Conservation (phyloP, 2,329 filamentous ascomycete genomes). For the Fusarium sp. region DNA sequence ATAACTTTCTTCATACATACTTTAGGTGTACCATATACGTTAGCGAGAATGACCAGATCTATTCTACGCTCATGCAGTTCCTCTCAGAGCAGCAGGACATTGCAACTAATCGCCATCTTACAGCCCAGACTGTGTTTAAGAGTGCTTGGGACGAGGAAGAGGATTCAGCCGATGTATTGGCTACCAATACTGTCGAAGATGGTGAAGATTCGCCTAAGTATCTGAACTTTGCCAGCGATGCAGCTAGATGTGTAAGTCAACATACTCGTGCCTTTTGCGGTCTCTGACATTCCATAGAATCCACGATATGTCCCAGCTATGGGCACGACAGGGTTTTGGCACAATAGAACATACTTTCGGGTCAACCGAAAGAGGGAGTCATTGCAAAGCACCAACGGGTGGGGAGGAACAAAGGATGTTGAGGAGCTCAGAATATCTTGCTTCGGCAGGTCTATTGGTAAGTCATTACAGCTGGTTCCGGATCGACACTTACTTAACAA, state of each 20-base stretch:
- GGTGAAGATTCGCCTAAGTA: constrained; percentile 56
- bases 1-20: constrained; percentile 56
- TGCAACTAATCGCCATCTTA: constrained; percentile 64
- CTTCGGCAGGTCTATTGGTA: constrained; percentile 60
- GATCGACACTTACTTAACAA: neutral
- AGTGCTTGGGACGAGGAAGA: constrained; percentile 69
- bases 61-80: constrained; percentile 69
- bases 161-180: constrained; percentile 55
- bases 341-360: constrained; percentile 63
- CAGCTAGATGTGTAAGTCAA: constrained; percentile 60
- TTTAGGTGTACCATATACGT: constrained; percentile 67
- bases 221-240: constrained; percentile 71
- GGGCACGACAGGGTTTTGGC: constrained; percentile 67
- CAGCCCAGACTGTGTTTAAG: constrained; percentile 67
- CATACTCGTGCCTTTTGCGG: neutral
- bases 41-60: constrained; percentile 68
- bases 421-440: constrained; percentile 68
- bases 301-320: constrained; percentile 67
- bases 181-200: constrained; percentile 54
- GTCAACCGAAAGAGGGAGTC: constrained; percentile 61
- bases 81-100: constrained; percentile 66
- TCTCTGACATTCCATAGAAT: constrained; percentile 47
- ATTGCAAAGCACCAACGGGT: constrained; percentile 50
- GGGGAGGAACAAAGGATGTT: constrained; percentile 61
- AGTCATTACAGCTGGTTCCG: neutral